phyloP scores from a whole-genome alignment of 2,329 filamentous ascomycete species.

The Pseudogymnoascus sp. region DNA sequence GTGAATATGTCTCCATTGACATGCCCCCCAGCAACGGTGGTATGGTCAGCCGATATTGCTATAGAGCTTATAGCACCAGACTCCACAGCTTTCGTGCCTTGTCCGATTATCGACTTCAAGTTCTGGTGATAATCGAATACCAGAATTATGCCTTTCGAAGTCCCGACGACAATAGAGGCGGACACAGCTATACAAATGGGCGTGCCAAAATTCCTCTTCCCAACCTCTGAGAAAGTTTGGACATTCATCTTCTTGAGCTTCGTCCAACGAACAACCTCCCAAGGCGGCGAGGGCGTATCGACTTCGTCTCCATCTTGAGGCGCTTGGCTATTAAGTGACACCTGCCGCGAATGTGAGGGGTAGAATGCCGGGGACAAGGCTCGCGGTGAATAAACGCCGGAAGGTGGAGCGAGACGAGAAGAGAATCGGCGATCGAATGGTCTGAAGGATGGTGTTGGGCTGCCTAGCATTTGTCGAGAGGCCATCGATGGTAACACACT shows the following conservation, averaged over 20 bases:
- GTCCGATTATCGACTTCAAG: conserved; percentile 86
- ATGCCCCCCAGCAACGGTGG: conserved; percentile 85
- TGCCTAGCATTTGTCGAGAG: conserved; percentile 56
- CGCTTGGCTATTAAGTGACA: conserved; percentile 67
- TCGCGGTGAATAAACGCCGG: conserved; percentile 55
- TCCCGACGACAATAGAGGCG: conserved; percentile 81
- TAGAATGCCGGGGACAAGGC: conserved; percentile 64
- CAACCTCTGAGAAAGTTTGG: conserved; percentile 86
- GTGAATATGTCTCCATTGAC: conserved; percentile 88
- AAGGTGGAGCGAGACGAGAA: conserved; percentile 62
- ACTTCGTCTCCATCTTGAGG: conserved; percentile 54
- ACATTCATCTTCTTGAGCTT: conserved; percentile 81
- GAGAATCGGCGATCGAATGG: conserved; percentile 95
- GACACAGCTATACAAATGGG: conserved; percentile 87
- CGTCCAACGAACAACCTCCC: conserved; percentile 97
- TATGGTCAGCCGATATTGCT: conserved; percentile 88
- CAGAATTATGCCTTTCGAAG: conserved; percentile 86
- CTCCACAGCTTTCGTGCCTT: conserved; percentile 88
- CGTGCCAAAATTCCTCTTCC: conserved; percentile 83
- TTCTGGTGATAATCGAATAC: conserved; percentile 98
- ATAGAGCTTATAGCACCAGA: conserved; percentile 81
- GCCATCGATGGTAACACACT: conserved; percentile 63
- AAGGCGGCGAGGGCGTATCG: conserved; percentile 71
- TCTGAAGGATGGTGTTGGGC: conserved; percentile 74
- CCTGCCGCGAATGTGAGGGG: conserved; percentile 69